Evolutionary conservation across 345 rosid genomes (phyloP).

Genomic region (Hibiscus mutabilis): DNA sequence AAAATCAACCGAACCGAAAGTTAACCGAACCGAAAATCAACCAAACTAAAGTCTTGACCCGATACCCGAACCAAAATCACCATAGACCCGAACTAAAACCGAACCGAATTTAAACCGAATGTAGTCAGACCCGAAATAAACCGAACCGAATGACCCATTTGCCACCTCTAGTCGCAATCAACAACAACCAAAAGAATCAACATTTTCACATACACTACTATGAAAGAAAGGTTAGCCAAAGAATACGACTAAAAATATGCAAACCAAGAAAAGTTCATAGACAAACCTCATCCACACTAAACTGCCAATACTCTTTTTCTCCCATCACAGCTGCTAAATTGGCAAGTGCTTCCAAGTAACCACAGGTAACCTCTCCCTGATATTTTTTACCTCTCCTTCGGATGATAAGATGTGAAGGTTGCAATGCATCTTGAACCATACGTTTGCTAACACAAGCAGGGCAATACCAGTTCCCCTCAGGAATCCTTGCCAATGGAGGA

Average conservation of each 20-base stretch:
- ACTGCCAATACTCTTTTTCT: conserved; percentile 85
- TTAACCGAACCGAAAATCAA: too few relatives aligned
- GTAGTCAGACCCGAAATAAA: too few relatives aligned
- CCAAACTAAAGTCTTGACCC: too few relatives aligned
- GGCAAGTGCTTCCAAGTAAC: conserved; percentile 54
- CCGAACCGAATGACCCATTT: too few relatives aligned
- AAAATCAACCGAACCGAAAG: too few relatives aligned
- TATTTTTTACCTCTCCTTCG: conserved; percentile 41
- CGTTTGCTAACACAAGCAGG: conserved; percentile 75
- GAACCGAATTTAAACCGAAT: too few relatives aligned
- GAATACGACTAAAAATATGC: background rate
- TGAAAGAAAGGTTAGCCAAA: background rate
- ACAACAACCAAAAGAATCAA: conserved; percentile 4
- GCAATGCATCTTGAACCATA: conserved; percentile 41
- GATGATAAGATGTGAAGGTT: conserved; percentile 37
- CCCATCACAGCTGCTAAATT: conserved; percentile 54
- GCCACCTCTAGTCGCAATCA: too few relatives aligned
- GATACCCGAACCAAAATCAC: too few relatives aligned
- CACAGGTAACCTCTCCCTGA: conserved; percentile 66
- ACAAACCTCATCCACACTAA: conserved; percentile 72
- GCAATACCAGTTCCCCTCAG: conserved; percentile 98
- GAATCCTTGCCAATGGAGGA: conserved; percentile 94
- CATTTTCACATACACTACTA: background rate
- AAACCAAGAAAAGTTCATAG: background rate
- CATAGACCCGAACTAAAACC: too few relatives aligned